Base-by-base conservation (phyloP, 208 protist species). In the Crithidia mellificae region DNA sequence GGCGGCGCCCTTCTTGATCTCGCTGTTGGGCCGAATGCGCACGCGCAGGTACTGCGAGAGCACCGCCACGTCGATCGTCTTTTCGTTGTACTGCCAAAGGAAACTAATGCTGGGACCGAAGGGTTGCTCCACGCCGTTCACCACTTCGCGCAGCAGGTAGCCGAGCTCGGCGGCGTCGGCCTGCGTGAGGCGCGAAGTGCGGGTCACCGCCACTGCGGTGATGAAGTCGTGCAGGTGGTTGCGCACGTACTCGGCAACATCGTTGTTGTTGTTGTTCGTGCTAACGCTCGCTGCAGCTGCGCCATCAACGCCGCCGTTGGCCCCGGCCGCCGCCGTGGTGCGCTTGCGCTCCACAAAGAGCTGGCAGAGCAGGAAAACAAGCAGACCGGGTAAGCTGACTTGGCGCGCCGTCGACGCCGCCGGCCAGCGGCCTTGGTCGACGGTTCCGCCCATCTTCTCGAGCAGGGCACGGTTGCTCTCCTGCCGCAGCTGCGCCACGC, bases 161-260 rank as follows among this genome's bases (percentile, higher is more conserved):
- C 84, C 81, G 49, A 96, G 75, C 70, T 96, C 92, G 29, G 87
- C 77, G 4, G 84, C 82, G 69, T 96, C 92, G 8, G 65, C 68
- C 24, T 87, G 51, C 17, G 89, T 95, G 17, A 96, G 74, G 1
- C 88, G 81, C 11, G 85, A 87, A 6, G 72, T 72, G 1, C 88
- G 79, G 3, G 85, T 93, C 11, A 88, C 83, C 0, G 85, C 80
- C 2, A 94, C 85, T 14, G 81, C 85, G 3, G 69, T 87, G 51
- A 96, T 88, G 72, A 91, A 95, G 62, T 96, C 92, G 72, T 91
- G 83, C 62, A 96, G 69, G 44, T 94, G 82, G 70, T 93, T 83
- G 30, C 81, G 77, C 47, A 96, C 77, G 58, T 81, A 87, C 62
- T 81, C 87, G 38, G 85, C 74, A 12, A 93, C 58, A 22, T 77